Evolutionary conservation across 495 filamentous ascomycete genomes (phyloP).

Genomic region (Tuber calosporum): DNA sequence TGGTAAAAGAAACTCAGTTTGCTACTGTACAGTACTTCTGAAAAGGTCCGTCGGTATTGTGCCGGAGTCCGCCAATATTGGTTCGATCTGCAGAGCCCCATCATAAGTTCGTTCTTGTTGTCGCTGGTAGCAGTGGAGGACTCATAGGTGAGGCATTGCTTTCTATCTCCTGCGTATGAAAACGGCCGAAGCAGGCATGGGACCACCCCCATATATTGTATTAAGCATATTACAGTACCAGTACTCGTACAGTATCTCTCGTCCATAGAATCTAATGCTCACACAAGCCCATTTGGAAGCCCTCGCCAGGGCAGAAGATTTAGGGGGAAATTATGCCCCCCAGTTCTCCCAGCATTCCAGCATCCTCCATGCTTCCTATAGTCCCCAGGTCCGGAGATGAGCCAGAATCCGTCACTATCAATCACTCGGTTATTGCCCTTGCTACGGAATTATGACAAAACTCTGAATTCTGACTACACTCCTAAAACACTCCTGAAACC

Average conservation of each 20-base stretch:
- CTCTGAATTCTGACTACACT: neutral
- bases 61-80: neutral
- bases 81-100: slow-evolving; percentile 1
- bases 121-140: neutral
- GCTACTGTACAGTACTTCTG: too few species aligned
- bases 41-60: neutral
- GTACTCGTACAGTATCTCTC: neutral
- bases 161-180: neutral
- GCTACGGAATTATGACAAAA: neutral
- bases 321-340: neutral
- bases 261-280: neutral
- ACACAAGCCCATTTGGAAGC: neutral
- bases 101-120: neutral
- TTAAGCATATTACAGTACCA: neutral
- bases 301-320: neutral
- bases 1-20: neutral
- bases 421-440: neutral
- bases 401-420: neutral
- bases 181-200: neutral
- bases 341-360: neutral
- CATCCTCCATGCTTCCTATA: neutral
- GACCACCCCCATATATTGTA: neutral
- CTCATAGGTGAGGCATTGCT: neutral
- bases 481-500: neutral
- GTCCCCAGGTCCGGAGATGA: neutral